Base-by-base conservation (phyloP, 2,329 filamentous ascomycete species). In the Hymenoscyphus linearis region DNA sequence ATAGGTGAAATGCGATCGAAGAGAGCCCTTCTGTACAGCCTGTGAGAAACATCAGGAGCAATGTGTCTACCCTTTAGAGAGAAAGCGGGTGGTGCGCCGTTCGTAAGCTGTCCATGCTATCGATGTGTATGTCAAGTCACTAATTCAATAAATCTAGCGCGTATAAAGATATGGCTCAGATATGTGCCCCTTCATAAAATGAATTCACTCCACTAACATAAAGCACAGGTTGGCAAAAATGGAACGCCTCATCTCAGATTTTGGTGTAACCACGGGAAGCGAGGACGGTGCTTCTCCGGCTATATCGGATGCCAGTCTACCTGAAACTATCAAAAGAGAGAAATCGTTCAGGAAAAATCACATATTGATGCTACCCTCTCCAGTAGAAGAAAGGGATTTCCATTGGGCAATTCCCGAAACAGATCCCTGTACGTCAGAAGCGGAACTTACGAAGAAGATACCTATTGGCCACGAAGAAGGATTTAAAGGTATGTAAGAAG, bases 131-230 rank as follows among this genome's bases (percentile, higher is more conserved):
- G 52, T 9, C 13, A 25, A 7, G 5, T 3, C 25, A 7, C 18
- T 55, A 25, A 55, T 37, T 16, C 9, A 4, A 10, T n/a, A n/a
- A 9, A 6, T 18, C 7, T 3, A 62, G 60, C 5, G 61, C 61
- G 6, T 65, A 65, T 54, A 65, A 65, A 58, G 63, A 65, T 34
- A 65, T 65, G 61, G 63, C 62, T 16, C 53, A 63, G 47, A 50
- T 50, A 50, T n/a, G 44, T 50, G 44, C 18, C 18, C 44, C 25
- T 25, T n/a, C 5, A 50, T n/a, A 13, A 31, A 12, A n/a, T 22
- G 44, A 25, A n/a, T n/a, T n/a, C n/a, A n/a, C 22, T 18, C 22
- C 18, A 50, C 44, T 50, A 50, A 50, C 9, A 12, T 22, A 1
- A 12, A 26, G 13, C 44, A 50, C 44, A 59, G 63, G 22, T 34